Percentiles rank a stretch among this genome's conserved stretches.
These are phyloP conservation scores for Candida parachauliodes DNA, from an alignment of 805 yeast genomes.

Conservation along the genomic window DNA sequence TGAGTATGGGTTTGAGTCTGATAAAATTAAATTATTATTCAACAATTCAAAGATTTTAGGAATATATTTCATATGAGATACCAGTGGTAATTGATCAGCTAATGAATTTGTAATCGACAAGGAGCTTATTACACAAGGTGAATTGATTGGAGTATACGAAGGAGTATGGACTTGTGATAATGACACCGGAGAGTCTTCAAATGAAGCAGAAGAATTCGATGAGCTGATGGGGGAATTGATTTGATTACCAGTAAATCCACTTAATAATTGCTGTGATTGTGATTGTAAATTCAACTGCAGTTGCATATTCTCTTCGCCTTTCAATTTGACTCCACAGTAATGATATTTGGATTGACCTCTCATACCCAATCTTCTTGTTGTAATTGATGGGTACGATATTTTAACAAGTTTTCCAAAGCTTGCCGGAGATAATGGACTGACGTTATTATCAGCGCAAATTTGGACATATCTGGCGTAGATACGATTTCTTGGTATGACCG, in stretches of 20 bases:
- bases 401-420: slow-evolving; percentile 74
- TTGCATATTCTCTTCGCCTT: slow-evolving; percentile 29
- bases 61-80: slow-evolving; percentile 23
- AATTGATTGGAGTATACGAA: slow-evolving; percentile 12
- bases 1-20: slow-evolving; percentile 11
- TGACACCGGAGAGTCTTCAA: slow-evolving; percentile 12
- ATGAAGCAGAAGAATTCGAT: slow-evolving; percentile 13
- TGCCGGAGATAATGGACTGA: slow-evolving; percentile 70
- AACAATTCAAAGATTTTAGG: slow-evolving; percentile 25
- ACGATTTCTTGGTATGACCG: slow-evolving; percentile 41
- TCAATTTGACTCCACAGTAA: slow-evolving; percentile 67
- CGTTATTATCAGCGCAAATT: slow-evolving; percentile 32
- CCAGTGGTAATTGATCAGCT: slow-evolving; percentile 13
- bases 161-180: slow-evolving; percentile 11
- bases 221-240: slow-evolving; percentile 12
- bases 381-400: slow-evolving; percentile 59
- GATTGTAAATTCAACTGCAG: slow-evolving; percentile 7
- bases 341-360: slow-evolving; percentile 83
- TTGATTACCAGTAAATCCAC: slow-evolving; percentile 6
- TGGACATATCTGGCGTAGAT: slow-evolving; percentile 41
- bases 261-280: slow-evolving; percentile 5
- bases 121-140: slow-evolving; percentile 9
- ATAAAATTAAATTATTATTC: slow-evolving; percentile 11
- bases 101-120: slow-evolving; percentile 1
- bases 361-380: slow-evolving; percentile 76